Percentiles rank a stretch among this genome's conserved stretches.
Evolutionary conservation across 1,139 yeast genomes (phyloP).

Genomic region (Geotrichum europaeum): DNA sequence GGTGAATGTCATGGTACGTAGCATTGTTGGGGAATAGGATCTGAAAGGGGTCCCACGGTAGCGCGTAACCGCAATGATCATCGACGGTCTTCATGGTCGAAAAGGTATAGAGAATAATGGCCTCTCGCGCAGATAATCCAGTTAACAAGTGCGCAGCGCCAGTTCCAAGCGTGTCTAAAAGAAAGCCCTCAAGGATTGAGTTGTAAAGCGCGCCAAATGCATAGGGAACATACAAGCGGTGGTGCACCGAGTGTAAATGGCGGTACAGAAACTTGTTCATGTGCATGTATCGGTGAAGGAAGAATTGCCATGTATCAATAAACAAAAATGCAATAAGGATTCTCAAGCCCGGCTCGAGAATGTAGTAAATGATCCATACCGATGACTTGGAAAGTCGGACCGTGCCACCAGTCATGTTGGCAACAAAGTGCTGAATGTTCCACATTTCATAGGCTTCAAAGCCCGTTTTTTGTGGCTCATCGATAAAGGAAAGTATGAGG

Average conservation of each 20-base stretch:
- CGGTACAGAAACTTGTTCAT: slow-evolving; percentile 66
- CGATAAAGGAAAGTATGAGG: slow-evolving; percentile 46
- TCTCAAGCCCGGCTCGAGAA: slow-evolving; percentile 46
- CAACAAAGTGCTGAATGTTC: slow-evolving; percentile 30
- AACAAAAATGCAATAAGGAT: slow-evolving; percentile 59
- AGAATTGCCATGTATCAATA: slow-evolving; percentile 93
- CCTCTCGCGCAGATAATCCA: slow-evolving; percentile 68
- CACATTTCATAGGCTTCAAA: slow-evolving; percentile 65
- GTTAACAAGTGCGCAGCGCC: slow-evolving; percentile 69
- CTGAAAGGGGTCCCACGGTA: slow-evolving; percentile 90
- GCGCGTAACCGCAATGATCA: slow-evolving; percentile 93
- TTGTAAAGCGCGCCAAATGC: slow-evolving; percentile 95
- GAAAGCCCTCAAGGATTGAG: slow-evolving; percentile 87
- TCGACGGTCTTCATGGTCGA: slow-evolving; percentile 95
- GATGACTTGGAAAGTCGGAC: slow-evolving; percentile 11
- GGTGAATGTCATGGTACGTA: slow-evolving; percentile 94
- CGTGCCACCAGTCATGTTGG: slow-evolving; percentile 9
- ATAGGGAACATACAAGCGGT: slow-evolving; percentile 87
- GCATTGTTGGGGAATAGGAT: slow-evolving; percentile 88
- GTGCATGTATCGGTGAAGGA: slow-evolving; percentile 86
- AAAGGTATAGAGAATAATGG: slow-evolving; percentile 66
- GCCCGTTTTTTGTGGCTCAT: slow-evolving; percentile 64
- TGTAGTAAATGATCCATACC: slow-evolving; percentile 44
- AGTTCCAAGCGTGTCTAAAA: slow-evolving; percentile 87
- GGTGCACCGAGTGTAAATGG: slow-evolving; percentile 89